A percentile compares a stretch with the other conserved stretches of the same genome.
Conservation (phyloP, 2,329 filamentous ascomycete genomes). For the Sporothrix mexicana region DNA sequence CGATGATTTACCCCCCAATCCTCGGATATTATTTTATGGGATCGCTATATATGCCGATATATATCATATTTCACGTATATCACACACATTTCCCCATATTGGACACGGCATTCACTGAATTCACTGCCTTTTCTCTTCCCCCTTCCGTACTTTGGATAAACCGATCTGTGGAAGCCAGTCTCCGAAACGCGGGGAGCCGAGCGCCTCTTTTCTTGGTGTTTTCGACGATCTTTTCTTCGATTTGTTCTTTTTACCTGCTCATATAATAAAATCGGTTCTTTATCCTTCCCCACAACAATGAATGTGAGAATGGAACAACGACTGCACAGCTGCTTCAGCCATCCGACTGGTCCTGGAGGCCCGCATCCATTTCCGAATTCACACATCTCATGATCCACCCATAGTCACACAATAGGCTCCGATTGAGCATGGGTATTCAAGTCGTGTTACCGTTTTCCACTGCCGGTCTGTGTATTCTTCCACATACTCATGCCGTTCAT, state of each 20-base stretch:
- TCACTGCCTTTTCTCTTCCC: too few relatives aligned
- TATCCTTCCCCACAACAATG: background rate
- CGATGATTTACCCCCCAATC: too few relatives aligned
- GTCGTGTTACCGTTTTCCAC: too few relatives aligned
- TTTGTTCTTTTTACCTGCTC: background rate
- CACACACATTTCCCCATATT: background rate
- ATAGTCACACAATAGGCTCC: background rate
- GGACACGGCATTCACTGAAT: background rate
- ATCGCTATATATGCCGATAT: background rate
- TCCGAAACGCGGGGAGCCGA: constrained; percentile 20
- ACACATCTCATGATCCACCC: background rate
- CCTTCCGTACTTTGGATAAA: constrained; percentile 30
- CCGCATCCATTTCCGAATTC: background rate
- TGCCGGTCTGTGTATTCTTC: too few relatives aligned
- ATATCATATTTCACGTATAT: too few relatives aligned
- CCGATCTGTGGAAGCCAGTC: constrained; percentile 1
- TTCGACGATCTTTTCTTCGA: background rate
- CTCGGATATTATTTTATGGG: background rate
- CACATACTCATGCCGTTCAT: too few relatives aligned
- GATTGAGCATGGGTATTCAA: too few relatives aligned
- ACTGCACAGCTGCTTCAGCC: background rate
- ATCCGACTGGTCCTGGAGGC: background rate
- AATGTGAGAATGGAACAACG: background rate
- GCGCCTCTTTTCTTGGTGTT: background rate
- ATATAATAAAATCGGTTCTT: constrained; percentile 18